Base-by-base conservation (phyloP, 2,329 filamentous ascomycete genomes). In the Remersonia thermophila region DNA sequence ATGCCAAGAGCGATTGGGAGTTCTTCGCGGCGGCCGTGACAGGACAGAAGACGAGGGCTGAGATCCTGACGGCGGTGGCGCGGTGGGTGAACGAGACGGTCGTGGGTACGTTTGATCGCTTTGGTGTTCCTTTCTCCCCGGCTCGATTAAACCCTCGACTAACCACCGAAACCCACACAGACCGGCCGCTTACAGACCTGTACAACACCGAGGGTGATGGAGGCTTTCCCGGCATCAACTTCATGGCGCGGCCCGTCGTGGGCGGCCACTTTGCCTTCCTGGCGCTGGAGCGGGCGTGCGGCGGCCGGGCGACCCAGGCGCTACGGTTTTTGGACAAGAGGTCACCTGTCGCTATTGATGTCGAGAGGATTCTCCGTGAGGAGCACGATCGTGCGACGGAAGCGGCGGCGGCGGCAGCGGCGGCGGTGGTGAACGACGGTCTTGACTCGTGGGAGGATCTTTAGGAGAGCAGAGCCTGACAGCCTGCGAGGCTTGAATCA, bases 1-100 rank as follows among this genome's bases (percentile, higher is more conserved):
- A 91, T 57, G 80, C 83, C 25, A 93, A 93, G 60, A 85, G 80
- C 20, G 85, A 93, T 59, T 93, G 85, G 85, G 80, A 91, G 49
- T 86, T 93, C 55, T 87, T 91, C 56, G 82, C 83, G 0, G 84
- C 85, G 32, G 82, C 84, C 2, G 80, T 93, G 4, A 73, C 83
- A 3, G 77, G 75, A 47, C 71, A 72, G 53, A 60, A 67, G 39
- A 80, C 81, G 2, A 70, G 84, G 36, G 66, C 69, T 3, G 73
- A 81, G 53, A 85, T 93, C 34, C 61, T 91, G 26, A 69, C 83
- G 41, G 71, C 74, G 13, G 79, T 91, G 28, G 82, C 83, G 1
- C 63, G 62, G 38, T 93, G 85, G 85, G 66, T 93, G 40, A 93
- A 91, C 51, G 83, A 93, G 59, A 93, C 84, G 1, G 65, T 59